Evolutionary conservation across 1,284 basidiomycete genomes (phyloP).

Genomic region (Melampsora americana): DNA sequence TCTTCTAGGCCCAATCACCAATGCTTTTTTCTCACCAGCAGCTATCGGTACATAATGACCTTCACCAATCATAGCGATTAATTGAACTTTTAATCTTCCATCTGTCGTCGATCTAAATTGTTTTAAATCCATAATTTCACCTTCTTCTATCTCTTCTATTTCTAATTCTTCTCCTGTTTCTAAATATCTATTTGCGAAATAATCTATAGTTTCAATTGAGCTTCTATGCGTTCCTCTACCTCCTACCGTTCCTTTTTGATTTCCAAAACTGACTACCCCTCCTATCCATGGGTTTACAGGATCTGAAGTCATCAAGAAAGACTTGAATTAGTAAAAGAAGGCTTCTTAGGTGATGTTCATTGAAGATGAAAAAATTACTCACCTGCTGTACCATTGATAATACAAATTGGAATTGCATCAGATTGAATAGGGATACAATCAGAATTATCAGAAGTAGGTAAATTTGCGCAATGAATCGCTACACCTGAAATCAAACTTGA

Average conservation of each 20-base stretch:
- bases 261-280: slow-evolving; percentile 21
- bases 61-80: slow-evolving; percentile 39
- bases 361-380: background rate
- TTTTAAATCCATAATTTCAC: slow-evolving; percentile 21
- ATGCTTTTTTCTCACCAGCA: slow-evolving; percentile 33
- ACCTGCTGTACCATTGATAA: slow-evolving; percentile 36
- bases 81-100: slow-evolving; percentile 8
- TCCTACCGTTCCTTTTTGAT: slow-evolving; percentile 2
- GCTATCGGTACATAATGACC: slow-evolving; percentile 33
- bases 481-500: slow-evolving; percentile 28
- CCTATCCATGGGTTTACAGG: slow-evolving; percentile 41
- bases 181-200: slow-evolving; percentile 32
- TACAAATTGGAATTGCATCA: slow-evolving; percentile 31
- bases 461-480: slow-evolving; percentile 31
- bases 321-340: no score
- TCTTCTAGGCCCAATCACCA: slow-evolving; percentile 27
- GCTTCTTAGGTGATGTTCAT: background rate
- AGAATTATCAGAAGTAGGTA: slow-evolving; percentile 27
- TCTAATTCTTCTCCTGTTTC: slow-evolving; percentile 16
- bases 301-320: slow-evolving; percentile 5
- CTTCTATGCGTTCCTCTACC: slow-evolving; percentile 24
- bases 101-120: slow-evolving; percentile 9
- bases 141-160: slow-evolving; percentile 26
- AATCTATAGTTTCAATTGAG: slow-evolving; percentile 22
- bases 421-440: slow-evolving; percentile 5